Conservation (phyloP, 1,284 basidiomycete species). For the Rhodotorula sp. region DNA sequence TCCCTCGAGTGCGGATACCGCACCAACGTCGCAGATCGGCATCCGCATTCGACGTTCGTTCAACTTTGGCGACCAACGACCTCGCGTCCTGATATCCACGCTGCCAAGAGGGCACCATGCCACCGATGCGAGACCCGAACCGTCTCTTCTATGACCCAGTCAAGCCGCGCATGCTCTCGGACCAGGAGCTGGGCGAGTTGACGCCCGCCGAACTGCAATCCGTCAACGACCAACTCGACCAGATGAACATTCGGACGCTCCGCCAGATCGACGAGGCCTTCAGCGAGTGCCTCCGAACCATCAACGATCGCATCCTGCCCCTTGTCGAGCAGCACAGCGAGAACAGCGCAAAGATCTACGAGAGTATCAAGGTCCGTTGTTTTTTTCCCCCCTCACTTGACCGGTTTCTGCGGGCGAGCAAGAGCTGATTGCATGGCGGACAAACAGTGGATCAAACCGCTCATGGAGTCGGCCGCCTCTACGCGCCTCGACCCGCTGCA, state of each 20-base stretch:
- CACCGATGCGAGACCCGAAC: conserved; percentile 27
- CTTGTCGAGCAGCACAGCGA: conserved; percentile 41
- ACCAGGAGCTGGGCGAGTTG: conserved; percentile 36
- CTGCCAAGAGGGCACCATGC: neutral
- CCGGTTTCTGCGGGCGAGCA: too few relatives aligned
- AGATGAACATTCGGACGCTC: conserved; percentile 40
- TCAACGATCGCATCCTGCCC: conserved; percentile 40
- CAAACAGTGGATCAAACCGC: conserved; percentile 42
- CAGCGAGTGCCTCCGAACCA: conserved; percentile 33
- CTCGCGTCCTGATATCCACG: neutral
- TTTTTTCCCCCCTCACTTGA: neutral
- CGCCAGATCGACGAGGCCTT: conserved; percentile 43
- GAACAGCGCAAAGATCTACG: conserved; percentile 40
- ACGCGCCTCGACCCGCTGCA: conserved; percentile 23
- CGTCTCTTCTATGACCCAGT: conserved; percentile 34
- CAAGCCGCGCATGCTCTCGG: conserved; percentile 34
- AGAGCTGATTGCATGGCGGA: neutral
- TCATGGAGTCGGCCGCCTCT: conserved; percentile 43
- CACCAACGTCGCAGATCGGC: too few relatives aligned
- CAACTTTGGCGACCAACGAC: too few relatives aligned
- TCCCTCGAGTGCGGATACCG: too few relatives aligned
- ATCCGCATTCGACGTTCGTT: too few relatives aligned
- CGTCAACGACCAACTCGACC: conserved; percentile 43
- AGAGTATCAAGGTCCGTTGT: conserved; percentile 42
- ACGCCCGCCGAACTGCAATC: conserved; percentile 37